Percentiles rank a stretch among this genome's conserved stretches.
phyloP scores from a whole-genome alignment of 331 rosid genomes.

The Malus hybrid region DNA sequence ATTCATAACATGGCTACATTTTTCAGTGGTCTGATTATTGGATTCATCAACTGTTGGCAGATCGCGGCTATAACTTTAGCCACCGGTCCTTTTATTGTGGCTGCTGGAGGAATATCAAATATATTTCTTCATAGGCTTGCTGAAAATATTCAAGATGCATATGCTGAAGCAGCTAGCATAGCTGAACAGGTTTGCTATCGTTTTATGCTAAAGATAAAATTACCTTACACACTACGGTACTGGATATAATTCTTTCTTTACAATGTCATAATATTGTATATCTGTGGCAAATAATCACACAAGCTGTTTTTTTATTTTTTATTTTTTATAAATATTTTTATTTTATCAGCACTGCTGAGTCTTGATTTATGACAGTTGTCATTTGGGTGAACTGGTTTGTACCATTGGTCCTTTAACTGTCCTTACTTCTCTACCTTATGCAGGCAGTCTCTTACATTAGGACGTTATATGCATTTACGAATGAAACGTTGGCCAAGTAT shows the following conservation, averaged over 20 bases:
- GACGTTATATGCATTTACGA: constrained; percentile 90
- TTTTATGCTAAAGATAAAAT: not conserved
- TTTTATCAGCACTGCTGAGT: not conserved
- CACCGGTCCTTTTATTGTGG: constrained; percentile 98
- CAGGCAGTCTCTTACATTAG: constrained; percentile 95
- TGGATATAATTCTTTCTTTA: not conserved
- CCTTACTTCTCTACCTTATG: constrained; percentile 20
- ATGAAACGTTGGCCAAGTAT: constrained; percentile 95
- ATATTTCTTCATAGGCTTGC: constrained; percentile 99
- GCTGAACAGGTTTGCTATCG: constrained; percentile 85
- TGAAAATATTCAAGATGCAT: constrained; percentile 98
- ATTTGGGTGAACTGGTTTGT: constrained; percentile 13
- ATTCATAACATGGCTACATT: constrained; percentile 99
- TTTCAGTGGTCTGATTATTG: constrained; percentile 94
- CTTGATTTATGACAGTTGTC: not conserved
- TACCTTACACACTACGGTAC: not conserved
- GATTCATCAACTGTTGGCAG: constrained; percentile 96
- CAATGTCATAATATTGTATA: not conserved
- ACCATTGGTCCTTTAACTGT: constrained; percentile 17
- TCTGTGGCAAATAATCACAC: not conserved
- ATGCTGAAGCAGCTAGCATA: constrained; percentile 99
- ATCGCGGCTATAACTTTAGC: constrained; percentile 90
- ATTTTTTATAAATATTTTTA: too few species aligned
- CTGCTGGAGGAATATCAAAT: constrained; percentile 99
- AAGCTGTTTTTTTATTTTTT: not conserved